Conservation (phyloP, 163 green algal genomes). For the Chlorella variabilis region DNA sequence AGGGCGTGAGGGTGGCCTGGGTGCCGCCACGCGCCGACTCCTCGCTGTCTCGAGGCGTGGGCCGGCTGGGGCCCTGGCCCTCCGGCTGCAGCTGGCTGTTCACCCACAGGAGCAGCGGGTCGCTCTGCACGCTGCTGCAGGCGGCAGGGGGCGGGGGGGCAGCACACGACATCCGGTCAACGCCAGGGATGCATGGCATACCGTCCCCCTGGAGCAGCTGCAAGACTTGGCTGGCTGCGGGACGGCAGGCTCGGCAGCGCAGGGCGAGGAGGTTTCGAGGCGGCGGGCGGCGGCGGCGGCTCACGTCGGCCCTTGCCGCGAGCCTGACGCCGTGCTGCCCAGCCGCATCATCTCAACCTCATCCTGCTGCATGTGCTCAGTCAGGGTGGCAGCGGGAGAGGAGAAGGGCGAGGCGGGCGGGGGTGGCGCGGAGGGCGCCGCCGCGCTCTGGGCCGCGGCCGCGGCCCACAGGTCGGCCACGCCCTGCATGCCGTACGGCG, state of each 20-base stretch:
- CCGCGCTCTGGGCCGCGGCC: not conserved
- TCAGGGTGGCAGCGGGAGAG: not conserved
- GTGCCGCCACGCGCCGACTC: not conserved
- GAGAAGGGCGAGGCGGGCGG: not conserved
- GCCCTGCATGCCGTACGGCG: not conserved
- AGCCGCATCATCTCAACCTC: slow-evolving; percentile 8
- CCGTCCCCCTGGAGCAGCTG: too few species aligned
- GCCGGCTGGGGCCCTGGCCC: not conserved
- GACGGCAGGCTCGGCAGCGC: too few species aligned
- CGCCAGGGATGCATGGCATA: too few species aligned
- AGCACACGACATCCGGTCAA: not conserved
- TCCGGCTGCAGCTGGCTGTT: not conserved
- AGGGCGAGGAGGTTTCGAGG: too few species aligned
- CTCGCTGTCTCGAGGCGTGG: too few species aligned
- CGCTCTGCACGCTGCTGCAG: not conserved
- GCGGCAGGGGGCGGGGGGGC: not conserved
- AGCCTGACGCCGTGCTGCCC: not conserved
- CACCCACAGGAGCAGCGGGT: slow-evolving; percentile 13
- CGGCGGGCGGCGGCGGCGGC: too few species aligned
- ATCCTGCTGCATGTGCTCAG: not conserved
- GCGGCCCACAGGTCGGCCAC: not conserved
- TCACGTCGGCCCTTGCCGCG: not conserved
- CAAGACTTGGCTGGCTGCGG: too few species aligned
- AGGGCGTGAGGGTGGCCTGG: not conserved
- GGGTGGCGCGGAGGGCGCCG: not conserved